phyloP scores from a whole-genome alignment of 805 yeast species.

The Torulaspora delbrueckii region DNA sequence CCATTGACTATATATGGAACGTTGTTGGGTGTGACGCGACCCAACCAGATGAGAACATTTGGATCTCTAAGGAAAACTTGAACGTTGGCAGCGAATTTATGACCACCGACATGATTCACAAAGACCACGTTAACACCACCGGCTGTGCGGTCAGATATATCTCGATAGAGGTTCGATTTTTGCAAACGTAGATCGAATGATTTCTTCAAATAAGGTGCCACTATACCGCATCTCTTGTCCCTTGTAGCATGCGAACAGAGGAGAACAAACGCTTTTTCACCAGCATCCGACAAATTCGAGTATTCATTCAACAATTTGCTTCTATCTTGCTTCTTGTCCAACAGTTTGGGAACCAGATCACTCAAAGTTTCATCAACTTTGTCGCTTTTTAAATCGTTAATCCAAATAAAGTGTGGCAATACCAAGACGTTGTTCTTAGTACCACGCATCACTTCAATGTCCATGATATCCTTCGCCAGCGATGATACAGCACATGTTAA shows the following conservation, averaged over 20 bases:
- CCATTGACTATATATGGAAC: conserved; percentile 73
- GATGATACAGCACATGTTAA: conserved; percentile 44
- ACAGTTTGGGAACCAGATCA: conserved; percentile 41
- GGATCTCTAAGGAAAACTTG: conserved; percentile 56
- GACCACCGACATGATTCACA: conserved; percentile 92
- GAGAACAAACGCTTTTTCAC: conserved; percentile 49
- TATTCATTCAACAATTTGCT: conserved; percentile 30
- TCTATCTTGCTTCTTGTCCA: conserved; percentile 23
- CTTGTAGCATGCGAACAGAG: conserved; percentile 88
- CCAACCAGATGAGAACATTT: conserved; percentile 73
- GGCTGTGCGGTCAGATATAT: conserved; percentile 66
- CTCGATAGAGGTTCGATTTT: conserved; percentile 68
- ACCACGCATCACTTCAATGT: conserved; percentile 40
- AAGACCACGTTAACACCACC: conserved; percentile 68
- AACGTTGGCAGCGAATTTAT: conserved; percentile 88
- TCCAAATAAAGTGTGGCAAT: conserved; percentile 72
- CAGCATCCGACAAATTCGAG: conserved; percentile 37
- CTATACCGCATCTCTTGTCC: conserved; percentile 88
- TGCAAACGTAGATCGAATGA: conserved; percentile 71
- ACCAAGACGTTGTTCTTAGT: conserved; percentile 56
- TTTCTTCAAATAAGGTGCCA: conserved; percentile 85
- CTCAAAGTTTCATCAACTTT: conserved; percentile 44
- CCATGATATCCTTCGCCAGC: conserved; percentile 44
- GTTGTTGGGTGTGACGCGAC: conserved; percentile 74
- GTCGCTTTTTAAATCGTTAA: conserved; percentile 43